Evolutionary conservation across 805 yeast species (phyloP), one percentile per base, ranked within the genome.

Genomic region (Kregervanrija delftensis): DNA sequence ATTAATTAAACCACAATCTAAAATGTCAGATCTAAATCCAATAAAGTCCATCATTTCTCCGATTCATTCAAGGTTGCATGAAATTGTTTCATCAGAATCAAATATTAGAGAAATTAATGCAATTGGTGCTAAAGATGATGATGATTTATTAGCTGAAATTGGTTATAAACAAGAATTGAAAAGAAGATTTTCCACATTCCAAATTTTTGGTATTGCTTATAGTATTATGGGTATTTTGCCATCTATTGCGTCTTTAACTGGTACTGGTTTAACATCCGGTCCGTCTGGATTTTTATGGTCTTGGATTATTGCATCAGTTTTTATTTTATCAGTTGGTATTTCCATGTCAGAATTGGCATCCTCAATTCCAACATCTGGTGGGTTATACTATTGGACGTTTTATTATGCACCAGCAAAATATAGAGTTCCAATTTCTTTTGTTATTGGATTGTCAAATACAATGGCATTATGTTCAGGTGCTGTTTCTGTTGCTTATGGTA

Each of bases 211-310:
- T 41, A 76, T 81, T 45, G 83, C 86, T 6, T 81, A 79, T 55
- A 73, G 81, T 15, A 80, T 82, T 56, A 81, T 83, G 86, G 84
- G 86, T 5, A 61, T 82, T 38, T 63, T 81, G 36, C 85, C 85
- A 1, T 74, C 81, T n/a, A 76, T 81, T 41, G 74, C 84, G 0
- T 73, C 84, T 2, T 69, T 72, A 30, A 55, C 79, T 34, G 67
- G 67, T 8, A 67, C 68, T 39, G 81, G 81, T 14, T 64, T 81
- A n/a, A 62, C 73, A 35, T 77, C 81, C 0, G 87, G 87, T 3
- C 77, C 84, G 0, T 77, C 71, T 10, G 76, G 80, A 3, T 67
- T 79, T 48, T 68, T 80, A 2, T 82, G 88, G 88, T 83, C 86
- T 41, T 83, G 89, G 89, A 59, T 79, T 40, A 54, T 77, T 13